Conservation (phyloP, 2,329 filamentous ascomycete genomes). For the Blumeria hordei region DNA sequence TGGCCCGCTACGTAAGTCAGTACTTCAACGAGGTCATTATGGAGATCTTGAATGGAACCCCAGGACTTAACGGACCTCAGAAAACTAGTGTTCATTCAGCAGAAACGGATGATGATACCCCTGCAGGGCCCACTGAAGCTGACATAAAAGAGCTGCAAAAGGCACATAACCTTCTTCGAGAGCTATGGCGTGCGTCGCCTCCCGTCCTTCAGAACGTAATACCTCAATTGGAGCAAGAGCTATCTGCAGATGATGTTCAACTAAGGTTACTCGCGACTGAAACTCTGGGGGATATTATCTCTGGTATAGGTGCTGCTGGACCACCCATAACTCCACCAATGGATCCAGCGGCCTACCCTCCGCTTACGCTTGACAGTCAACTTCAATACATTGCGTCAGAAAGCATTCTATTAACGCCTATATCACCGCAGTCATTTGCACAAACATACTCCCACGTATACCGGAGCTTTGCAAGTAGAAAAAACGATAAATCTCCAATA, state of each 20-base stretch:
- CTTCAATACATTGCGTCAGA: constrained; percentile 25
- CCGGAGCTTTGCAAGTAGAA: constrained; percentile 60
- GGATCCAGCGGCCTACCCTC: constrained; percentile 71
- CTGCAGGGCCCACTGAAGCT: constrained; percentile 46
- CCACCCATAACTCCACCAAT: constrained; percentile 47
- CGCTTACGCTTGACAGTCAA: constrained; percentile 38
- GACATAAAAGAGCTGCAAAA: constrained; percentile 75
- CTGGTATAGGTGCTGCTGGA: constrained; percentile 78
- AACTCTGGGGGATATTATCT: constrained; percentile 82
- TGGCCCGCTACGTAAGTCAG: constrained; percentile 81
- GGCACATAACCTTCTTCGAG: constrained; percentile 68
- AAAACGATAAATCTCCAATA: constrained; percentile 61
- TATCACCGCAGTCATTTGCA: constrained; percentile 73
- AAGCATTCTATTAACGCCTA: constrained; percentile 51
- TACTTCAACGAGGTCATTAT: constrained; percentile 96
- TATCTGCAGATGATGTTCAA: constrained; percentile 72
- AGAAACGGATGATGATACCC: constrained; percentile 34
- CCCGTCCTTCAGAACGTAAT: constrained; percentile 79
- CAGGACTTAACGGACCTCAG: constrained; percentile 27
- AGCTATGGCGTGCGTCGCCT: constrained; percentile 82
- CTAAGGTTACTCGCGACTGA: constrained; percentile 74
- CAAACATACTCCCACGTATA: constrained; percentile 61
- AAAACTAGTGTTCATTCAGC: constrained; percentile 27
- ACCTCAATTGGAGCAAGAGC: constrained; percentile 75
- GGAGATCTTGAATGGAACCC: constrained; percentile 37